Evolutionary conservation across 257 asterid species (phyloP).

Genomic region (Nicotiana tomentosiformis): DNA sequence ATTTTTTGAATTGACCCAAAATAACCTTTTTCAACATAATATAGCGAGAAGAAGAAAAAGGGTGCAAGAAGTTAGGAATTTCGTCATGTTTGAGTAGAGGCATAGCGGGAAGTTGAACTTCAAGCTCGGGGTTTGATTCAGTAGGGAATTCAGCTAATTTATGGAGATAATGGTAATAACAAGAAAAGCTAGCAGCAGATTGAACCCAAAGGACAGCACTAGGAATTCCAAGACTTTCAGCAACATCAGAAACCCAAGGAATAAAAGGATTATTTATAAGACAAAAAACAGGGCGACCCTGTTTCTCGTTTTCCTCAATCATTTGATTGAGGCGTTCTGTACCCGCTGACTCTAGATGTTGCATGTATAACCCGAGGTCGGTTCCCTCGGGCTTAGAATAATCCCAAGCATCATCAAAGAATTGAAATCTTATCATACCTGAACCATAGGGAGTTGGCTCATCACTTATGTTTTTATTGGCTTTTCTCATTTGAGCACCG

Average conservation of each 20-base stretch:
- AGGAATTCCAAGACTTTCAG: slow-evolving; percentile 42
- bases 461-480: slow-evolving; percentile 30
- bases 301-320: slow-evolving; percentile 35
- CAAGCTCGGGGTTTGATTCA: slow-evolving; percentile 33
- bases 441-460: slow-evolving; percentile 37
- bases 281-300: slow-evolving; percentile 61
- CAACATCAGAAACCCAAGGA: slow-evolving; percentile 75
- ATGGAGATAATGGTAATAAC: slow-evolving; percentile 48
- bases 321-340: slow-evolving; percentile 28
- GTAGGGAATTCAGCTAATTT: slow-evolving; percentile 42
- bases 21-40: slow-evolving; percentile 32
- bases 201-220: slow-evolving; percentile 74
- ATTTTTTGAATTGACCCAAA: slow-evolving; percentile 47
- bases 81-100: slow-evolving; percentile 65
- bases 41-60: slow-evolving; percentile 24
- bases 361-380: slow-evolving; percentile 22
- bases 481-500: slow-evolving; percentile 39
- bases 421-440: slow-evolving; percentile 58
- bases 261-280: slow-evolving; percentile 57
- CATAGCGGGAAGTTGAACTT: slow-evolving; percentile 47
- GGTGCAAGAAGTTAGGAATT: slow-evolving; percentile 53
- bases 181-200: slow-evolving; percentile 57
- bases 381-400: slow-evolving; percentile 16
- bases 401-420: slow-evolving; percentile 63
- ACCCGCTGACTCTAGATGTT: slow-evolving; percentile 51